Conservation (phyloP, 495 filamentous ascomycete species). For the Pseudoneurospora amorphoporcata region DNA sequence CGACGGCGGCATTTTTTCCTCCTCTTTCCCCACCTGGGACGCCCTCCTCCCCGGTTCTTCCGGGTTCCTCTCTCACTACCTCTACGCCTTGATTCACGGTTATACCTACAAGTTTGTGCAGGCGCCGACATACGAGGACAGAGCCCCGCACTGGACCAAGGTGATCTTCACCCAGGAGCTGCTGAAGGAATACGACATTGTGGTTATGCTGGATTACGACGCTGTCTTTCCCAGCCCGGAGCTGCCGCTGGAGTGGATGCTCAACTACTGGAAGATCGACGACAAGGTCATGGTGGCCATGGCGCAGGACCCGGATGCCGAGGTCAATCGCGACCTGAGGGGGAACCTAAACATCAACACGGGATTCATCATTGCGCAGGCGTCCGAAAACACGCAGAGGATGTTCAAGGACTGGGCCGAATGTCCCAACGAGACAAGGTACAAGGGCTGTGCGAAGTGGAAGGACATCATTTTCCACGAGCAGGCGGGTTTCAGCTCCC, state of each 20-base stretch:
- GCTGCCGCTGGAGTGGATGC: constrained; percentile 43
- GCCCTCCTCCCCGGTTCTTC: constrained; percentile 14
- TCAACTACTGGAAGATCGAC: constrained; percentile 43
- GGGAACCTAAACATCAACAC: constrained; percentile 17
- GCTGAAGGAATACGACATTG: constrained; percentile 35
- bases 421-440: constrained; percentile 8
- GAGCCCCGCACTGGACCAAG: constrained; percentile 40
- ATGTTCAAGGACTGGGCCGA: constrained; percentile 23
- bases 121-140: constrained; percentile 20
- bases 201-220: constrained; percentile 43
- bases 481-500: constrained; percentile 21
- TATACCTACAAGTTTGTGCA: constrained; percentile 45
- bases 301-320: constrained; percentile 28
- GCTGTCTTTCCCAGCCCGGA: constrained; percentile 38
- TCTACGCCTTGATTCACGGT: constrained; percentile 40
- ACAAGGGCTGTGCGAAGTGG: constrained; percentile 16
- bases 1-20: constrained; percentile 20
- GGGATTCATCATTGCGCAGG: constrained; percentile 24
- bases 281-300: constrained; percentile 33
- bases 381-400: constrained; percentile 14
- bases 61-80: constrained; percentile 32
- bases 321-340: constrained; percentile 11
- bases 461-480: constrained; percentile 18
- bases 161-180: constrained; percentile 35
- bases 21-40: constrained; percentile 10